Evolutionary conservation across 2,329 filamentous ascomycete genomes (phyloP), one percentile per base, ranked within the genome.

Genomic region (Ophiostoma angusticollis): DNA sequence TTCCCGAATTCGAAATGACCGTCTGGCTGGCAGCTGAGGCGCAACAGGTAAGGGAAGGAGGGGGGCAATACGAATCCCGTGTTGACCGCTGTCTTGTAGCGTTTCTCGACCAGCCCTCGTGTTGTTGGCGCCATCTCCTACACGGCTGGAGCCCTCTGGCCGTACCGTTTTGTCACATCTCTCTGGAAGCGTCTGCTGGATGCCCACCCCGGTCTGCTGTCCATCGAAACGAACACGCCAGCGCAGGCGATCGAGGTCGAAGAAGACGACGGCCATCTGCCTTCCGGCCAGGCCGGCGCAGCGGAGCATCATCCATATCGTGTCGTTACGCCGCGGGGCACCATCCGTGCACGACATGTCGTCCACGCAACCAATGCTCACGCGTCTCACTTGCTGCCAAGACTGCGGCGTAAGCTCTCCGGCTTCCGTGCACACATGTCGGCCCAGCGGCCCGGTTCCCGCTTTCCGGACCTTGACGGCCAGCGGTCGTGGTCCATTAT

Each of bases 281-380:
- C 28, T 9, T 32, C 16, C 9, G 18, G 9, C 6, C 6, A 13
- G 17, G 17, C 17, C 11, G 41, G 47, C 1, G 28, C 6, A 8
- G 16, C 31, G 21, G 19, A 12, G 25, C 47, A 6, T 12, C 43
- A 52, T 5, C 61, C 54, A 2, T 70, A 67, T 47, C 50, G 53
- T 1, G 48, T 76, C 5, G 46, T 56, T 5, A 75, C 72, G 1
- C 38, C 47, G 0, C 56, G 64, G 6, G 70, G 70, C 2, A 45
- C 30, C 0, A 57, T 76, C 24, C 51, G 49, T 4, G 59, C 69
- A 7, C 55, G 57, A 1, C 64, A 76, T 37, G 57, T 79, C 2
- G 58, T 78, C 3, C 69, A 78, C 45, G 68, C 69, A 7, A 78
- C 71, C 1, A 77, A 78, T 44, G 70, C 58, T 5, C 68, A 68